Base-by-base conservation (phyloP, 2,329 filamentous ascomycete genomes). In the Fusarium nodosum region DNA sequence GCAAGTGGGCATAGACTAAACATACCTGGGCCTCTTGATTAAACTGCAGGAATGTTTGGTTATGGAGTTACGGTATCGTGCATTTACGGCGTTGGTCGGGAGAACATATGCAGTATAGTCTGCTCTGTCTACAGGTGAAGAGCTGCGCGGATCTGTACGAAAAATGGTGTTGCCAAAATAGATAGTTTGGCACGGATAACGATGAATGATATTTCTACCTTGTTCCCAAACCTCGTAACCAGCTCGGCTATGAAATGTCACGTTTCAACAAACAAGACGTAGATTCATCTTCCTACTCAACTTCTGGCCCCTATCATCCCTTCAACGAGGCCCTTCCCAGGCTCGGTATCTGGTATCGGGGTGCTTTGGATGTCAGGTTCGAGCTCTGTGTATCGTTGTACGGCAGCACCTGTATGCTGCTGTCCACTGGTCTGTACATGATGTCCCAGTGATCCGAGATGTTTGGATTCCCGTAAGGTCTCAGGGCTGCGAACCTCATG, bases 1-100 rank as follows among this genome's bases (percentile, higher is more conserved):
- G 91, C 0, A 93, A 93, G 76, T 94, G 91, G 91, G 91, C 91
- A 30, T 91, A 77, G 78, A 53, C n/a, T 33, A 10, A 30, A 34
- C 5, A 13, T 22, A 6, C 24, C 26, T 13, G 36, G 33, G 22
- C 42, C 41, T 15, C 12, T 39, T 42, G n/a, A 46, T 45, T 8
- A 31, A n/a, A 39, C 41, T n/a, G 36, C 47, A 18, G 34, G 22
- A 46, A 30, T 46, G 31, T 20, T 56, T 59, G 64, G 48, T 41
- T 64, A 42, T 48, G 55, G 68, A 46, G 46, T 67, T 63, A 41
- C 44, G 53, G 48, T 18, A 7, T 46, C 55, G 13, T 56, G 15
- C 46, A 52, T 59, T 45, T 47, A 57, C n/a, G 68, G 64, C 68
- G 56, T 71, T 63, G 12, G 68, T 52, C 22, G 47, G 30, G 38